These are phyloP conservation scores for Dioscorea dumetorum DNA, from an alignment of 106 monocot species.

Conservation along the genomic window DNA sequence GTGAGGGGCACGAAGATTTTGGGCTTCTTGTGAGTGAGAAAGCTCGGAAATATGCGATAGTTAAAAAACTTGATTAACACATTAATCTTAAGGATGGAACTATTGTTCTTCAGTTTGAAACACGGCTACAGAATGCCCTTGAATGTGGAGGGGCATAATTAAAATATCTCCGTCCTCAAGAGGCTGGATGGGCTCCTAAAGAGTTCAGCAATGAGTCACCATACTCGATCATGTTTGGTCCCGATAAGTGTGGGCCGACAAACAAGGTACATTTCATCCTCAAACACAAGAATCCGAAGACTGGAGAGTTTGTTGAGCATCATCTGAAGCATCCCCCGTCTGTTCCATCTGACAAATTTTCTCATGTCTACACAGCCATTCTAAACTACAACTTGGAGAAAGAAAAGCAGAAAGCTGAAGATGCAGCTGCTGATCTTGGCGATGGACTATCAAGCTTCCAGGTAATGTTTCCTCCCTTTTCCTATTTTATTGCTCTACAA, in stretches of 20 bases:
- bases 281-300: constrained; percentile 69
- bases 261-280: constrained; percentile 81
- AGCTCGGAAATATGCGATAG: constrained; percentile 77
- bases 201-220: constrained; percentile 79
- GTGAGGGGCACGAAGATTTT: constrained; percentile 84
- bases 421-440: constrained; percentile 25
- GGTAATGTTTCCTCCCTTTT: constrained; percentile 20
- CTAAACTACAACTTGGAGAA: constrained; percentile 70
- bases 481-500: no score
- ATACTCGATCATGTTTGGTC: constrained; percentile 87
- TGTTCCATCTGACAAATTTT: constrained; percentile 62
- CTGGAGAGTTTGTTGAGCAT: constrained; percentile 60
- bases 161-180: constrained; percentile 72
- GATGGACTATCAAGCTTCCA: constrained; percentile 47
- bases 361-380: constrained; percentile 86
- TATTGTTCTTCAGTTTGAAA: constrained; percentile 62
- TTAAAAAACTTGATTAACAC: constrained; percentile 52
- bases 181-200: constrained; percentile 56
- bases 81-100: constrained; percentile 50
- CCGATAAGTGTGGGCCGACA: constrained; percentile 68
- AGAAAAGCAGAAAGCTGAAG: constrained; percentile 76
- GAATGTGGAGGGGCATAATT: constrained; percentile 87
- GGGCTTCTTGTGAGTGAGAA: constrained; percentile 79
- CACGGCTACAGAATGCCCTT: constrained; percentile 66
- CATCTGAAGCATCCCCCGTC: constrained; percentile 71